Base-by-base conservation (phyloP, 2,329 filamentous ascomycete species). In the Cladosporium colombiae region DNA sequence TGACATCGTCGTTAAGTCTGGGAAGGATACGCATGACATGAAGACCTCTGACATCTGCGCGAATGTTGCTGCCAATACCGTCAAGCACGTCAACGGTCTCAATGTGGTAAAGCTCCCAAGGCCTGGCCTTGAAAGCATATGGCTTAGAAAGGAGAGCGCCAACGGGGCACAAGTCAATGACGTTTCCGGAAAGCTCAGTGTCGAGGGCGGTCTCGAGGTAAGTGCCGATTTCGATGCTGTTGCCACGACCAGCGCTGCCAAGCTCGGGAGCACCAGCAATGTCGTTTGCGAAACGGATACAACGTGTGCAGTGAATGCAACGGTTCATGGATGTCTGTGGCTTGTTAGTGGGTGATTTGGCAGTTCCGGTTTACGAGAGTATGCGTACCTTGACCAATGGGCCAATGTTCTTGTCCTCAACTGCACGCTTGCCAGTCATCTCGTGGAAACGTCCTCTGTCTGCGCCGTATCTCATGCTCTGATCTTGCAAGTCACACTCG, bases 361-460 rank as follows among this genome's bases (percentile, higher is more conserved):
- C 21, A 46, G 21, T 13, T 11, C 13, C 56, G 25, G 31, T 33
- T 21, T 40, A 37, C 63, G 46, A n/a, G 25, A 31, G 6, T 31
- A 31, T 65, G 27, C 71, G 49, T 73, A 84, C 81, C 81, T 99
- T 99, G 82, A 99, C 91, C 72, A 99, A 81, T 63, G 95, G 95
- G 40, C 95, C 95, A 75, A 99, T 97, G 81, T 99, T 98, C 87
- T 99, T 99, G 81, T 99, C 95, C 83, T 99, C 95, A 46, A 97
- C 93, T 29, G 93, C 95, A 84, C 95, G 91, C 87, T 99, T 99
- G 81, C 95, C 95, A 65, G 87, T 89, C 76, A 96, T 82, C 81
- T 99, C 95, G 82, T 99, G 95, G 83, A 99, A 99, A 74, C 95
- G 91, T 68, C 95, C 95, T 78, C 95, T 88, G 81, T 99, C 95